These are phyloP conservation scores for Ricinus communis DNA, from an alignment of 345 rosid species.

Conservation along the genomic window DNA sequence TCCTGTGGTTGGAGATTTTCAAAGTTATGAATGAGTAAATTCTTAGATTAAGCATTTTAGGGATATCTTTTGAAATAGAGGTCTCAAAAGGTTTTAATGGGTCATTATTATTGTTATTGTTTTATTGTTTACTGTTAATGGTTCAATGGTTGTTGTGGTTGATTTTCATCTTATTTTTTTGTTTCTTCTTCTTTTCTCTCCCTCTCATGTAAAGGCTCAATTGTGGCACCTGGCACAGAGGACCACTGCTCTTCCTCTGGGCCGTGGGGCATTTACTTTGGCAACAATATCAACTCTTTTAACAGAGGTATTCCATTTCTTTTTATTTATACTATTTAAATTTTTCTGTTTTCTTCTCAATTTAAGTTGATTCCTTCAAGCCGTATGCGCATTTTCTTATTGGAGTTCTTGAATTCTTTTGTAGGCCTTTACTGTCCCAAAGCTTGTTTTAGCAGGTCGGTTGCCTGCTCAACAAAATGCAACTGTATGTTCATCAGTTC, in stretches of 20 bases:
- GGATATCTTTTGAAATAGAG: neutral
- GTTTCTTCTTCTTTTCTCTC: constrained; percentile 7
- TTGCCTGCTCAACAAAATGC: constrained; percentile 99
- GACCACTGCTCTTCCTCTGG: constrained; percentile 93
- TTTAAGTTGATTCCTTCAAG: constrained; percentile 25
- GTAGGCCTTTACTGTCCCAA: constrained; percentile 93
- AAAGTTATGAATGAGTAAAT: neutral
- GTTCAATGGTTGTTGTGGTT: neutral
- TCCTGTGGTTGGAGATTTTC: neutral
- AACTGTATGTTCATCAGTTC: constrained; percentile 58
- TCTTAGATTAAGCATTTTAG: neutral
- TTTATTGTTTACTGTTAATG: neutral
- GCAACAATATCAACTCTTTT: constrained; percentile 89
- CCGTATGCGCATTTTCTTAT: constrained; percentile 15
- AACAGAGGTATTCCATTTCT: constrained; percentile 57
- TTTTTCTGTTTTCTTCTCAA: neutral
- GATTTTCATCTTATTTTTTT: constrained; percentile 8
- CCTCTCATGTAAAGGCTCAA: constrained; percentile 62
- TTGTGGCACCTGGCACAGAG: constrained; percentile 97
- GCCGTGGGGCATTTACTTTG: constrained; percentile 97
- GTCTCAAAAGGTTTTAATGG: neutral
- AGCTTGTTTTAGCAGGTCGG: constrained; percentile 97
- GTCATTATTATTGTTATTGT: neutral
- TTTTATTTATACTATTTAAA: neutral
- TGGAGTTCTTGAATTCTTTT: constrained; percentile 28